These are phyloP conservation scores for Candida vartiovaarae DNA, from an alignment of 805 yeast genomes.

Conservation along the genomic window DNA sequence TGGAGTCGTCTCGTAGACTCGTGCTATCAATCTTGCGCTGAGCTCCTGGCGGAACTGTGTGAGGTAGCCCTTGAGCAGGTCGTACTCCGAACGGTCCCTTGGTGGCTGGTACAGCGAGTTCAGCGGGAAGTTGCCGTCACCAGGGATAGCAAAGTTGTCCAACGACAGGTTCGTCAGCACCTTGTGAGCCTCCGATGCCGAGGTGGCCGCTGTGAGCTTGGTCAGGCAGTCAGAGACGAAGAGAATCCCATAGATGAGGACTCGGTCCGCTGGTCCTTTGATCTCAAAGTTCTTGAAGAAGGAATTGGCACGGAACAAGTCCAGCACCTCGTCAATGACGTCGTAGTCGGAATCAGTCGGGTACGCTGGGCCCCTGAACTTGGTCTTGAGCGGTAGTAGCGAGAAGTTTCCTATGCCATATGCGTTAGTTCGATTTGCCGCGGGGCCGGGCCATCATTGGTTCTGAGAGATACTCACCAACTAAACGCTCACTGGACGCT, in stretches of 20 bases:
- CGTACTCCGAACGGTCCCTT: constrained; percentile 64
- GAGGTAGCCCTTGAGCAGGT: constrained; percentile 71
- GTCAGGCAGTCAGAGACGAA: constrained; percentile 81
- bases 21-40: constrained; percentile 67
- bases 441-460: neutral
- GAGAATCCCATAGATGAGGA: constrained; percentile 87
- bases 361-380: constrained; percentile 86
- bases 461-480: constrained; percentile 34
- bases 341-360: constrained; percentile 76
- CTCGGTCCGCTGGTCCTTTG: constrained; percentile 90
- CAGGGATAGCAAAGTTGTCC: constrained; percentile 87
- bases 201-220: constrained; percentile 42
- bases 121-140: constrained; percentile 91
- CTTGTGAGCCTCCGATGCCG: constrained; percentile 54
- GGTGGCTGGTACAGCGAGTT: constrained; percentile 75
- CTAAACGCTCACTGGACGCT: constrained; percentile 47
- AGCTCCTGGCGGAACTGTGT: constrained; percentile 94
- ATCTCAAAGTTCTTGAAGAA: constrained; percentile 96
- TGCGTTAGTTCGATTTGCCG: neutral
- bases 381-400: constrained; percentile 78
- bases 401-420: constrained; percentile 54
- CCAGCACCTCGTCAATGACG: constrained; percentile 84
- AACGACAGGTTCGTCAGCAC: constrained; percentile 78
- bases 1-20: constrained; percentile 54
- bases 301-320: constrained; percentile 90